Conservation (phyloP, 1,284 basidiomycete species). For the Amylostereum areolatum region DNA sequence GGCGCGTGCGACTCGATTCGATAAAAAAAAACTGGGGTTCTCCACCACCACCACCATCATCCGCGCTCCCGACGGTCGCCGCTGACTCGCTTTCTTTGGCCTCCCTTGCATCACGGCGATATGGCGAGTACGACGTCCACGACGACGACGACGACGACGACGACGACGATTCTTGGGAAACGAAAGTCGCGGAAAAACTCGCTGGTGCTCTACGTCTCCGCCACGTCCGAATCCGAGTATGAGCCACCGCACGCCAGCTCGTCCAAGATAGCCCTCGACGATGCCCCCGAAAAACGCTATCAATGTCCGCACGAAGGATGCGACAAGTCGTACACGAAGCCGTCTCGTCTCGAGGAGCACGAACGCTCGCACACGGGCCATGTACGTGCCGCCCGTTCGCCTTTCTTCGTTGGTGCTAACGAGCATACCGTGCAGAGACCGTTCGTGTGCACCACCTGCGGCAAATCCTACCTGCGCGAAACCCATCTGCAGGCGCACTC, state of each 20-base stretch:
- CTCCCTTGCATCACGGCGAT: no score
- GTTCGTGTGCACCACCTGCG: constrained; percentile 71
- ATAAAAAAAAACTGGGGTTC: no score
- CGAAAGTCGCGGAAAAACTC: constrained; percentile 20
- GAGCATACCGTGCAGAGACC: constrained; percentile 54
- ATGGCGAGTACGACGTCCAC: neutral
- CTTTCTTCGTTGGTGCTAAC: neutral
- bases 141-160: neutral
- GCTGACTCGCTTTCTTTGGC: no score
- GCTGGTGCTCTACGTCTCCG: constrained; percentile 32
- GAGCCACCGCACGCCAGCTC: neutral
- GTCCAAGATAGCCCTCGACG: neutral
- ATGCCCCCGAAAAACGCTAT: constrained; percentile 28
- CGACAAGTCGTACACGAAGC: constrained; percentile 79
- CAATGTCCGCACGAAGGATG: constrained; percentile 70
- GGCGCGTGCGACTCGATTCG: no score
- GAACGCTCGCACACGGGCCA: constrained; percentile 82
- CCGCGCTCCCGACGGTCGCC: no score
- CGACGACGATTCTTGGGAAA: constrained; percentile 29
- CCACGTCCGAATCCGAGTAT: constrained; percentile 15
- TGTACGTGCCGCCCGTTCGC: constrained; percentile 45
- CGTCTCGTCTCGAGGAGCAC: constrained; percentile 82
- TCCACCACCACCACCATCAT: no score
- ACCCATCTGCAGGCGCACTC: constrained; percentile 84
- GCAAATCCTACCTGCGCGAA: constrained; percentile 79